Percentiles rank a stretch among this genome's conserved stretches.
Conservation (phyloP, 176 grass and related monocot species). For the Zea luxurians region DNA sequence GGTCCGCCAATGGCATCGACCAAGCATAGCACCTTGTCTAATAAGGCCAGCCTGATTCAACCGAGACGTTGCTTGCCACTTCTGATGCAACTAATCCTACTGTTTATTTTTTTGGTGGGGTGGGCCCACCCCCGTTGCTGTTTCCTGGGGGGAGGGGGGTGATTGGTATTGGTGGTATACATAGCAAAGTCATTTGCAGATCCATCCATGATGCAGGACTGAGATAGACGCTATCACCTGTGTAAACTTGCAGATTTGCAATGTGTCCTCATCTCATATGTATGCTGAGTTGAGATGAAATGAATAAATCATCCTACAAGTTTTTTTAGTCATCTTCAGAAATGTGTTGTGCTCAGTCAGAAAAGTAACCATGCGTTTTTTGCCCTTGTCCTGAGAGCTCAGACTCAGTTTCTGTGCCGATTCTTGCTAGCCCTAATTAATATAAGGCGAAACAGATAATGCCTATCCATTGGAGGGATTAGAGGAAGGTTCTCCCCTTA, state of each 20-base stretch:
- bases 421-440: background rate
- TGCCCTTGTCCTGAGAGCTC: background rate
- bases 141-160: conserved; percentile 4
- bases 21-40: background rate
- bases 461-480: background rate
- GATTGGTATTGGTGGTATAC: conserved; percentile 3
- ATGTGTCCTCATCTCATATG: background rate
- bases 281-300: conserved; percentile 12
- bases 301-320: conserved; percentile 8
- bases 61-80: background rate
- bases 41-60: background rate
- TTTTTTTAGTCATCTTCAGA: conserved; percentile 4
- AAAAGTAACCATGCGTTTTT: conserved; percentile 22
- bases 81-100: conserved; percentile 39
- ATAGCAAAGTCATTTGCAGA: conserved; percentile 29
- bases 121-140: conserved; percentile 12
- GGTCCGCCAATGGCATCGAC: conserved; percentile 20
- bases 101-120: conserved; percentile 16
- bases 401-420: background rate
- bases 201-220: conserved; percentile 36
- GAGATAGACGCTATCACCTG: conserved; percentile 28
- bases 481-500: conserved; percentile 42
- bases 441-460: background rate
- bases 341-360: background rate
- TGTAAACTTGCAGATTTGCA: conserved; percentile 16